Evolutionary conservation across 306 rosid species (phyloP).

Genomic region (Pyrus bretschneideri): DNA sequence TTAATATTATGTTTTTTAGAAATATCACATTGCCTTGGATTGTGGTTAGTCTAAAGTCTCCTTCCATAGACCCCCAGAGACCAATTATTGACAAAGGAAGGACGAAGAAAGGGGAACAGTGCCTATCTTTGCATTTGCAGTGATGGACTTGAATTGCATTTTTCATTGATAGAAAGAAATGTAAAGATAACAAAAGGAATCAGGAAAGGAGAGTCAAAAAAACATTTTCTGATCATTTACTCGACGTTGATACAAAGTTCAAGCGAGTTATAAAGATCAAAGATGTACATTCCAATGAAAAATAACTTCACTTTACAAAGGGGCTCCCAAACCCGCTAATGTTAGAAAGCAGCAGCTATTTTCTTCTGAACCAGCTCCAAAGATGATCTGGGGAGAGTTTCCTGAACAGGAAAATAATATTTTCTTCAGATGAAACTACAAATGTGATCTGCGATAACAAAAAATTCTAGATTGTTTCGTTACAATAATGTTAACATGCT

Average conservation of each 20-base stretch:
- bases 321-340: slow-evolving; percentile 16
- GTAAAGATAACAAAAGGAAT: background rate
- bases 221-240: background rate
- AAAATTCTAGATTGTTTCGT: background rate
- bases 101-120: background rate
- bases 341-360: slow-evolving; percentile 61
- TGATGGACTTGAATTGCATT: background rate
- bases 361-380: slow-evolving; percentile 83
- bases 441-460: background rate
- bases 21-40: background rate
- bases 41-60: background rate
- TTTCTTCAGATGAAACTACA: slow-evolving; percentile 13
- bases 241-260: slow-evolving; percentile 5
- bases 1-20: background rate
- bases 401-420: slow-evolving; percentile 38
- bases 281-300: background rate
- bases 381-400: slow-evolving; percentile 65
- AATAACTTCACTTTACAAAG: background rate
- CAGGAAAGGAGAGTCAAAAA: background rate
- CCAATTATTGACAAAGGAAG: background rate
- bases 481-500: background rate
- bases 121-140: background rate
- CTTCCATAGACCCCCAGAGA: background rate
- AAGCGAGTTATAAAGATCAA: background rate
- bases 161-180: background rate